Evolutionary conservation across 1,284 basidiomycete species (phyloP).

Genomic region (Leucoagaricus sp.): DNA sequence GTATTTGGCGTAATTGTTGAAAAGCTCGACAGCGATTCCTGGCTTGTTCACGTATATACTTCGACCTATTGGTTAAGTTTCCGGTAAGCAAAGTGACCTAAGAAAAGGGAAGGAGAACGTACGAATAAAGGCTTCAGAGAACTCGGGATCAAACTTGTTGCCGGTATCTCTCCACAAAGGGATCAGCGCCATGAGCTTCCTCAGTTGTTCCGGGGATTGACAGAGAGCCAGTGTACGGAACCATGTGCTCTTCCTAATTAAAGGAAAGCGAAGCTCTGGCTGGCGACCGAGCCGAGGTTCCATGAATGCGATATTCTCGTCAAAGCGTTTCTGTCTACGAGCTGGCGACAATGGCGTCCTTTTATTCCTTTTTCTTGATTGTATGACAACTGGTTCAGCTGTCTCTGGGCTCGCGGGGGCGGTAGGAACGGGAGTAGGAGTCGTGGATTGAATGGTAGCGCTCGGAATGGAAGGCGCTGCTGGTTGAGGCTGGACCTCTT

Average conservation of each 20-base stretch:
- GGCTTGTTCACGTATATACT: conserved; percentile 58
- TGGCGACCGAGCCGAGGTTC: conserved; percentile 32
- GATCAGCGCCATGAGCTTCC: conserved; percentile 44
- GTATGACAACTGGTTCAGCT: neutral
- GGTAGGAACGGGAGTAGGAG: neutral
- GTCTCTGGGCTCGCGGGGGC: neutral
- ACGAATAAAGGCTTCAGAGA: conserved; percentile 53
- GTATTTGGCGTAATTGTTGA: conserved; percentile 62
- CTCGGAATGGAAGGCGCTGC: no score
- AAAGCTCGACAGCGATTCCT: conserved; percentile 57
- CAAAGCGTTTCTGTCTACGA: conserved; percentile 25
- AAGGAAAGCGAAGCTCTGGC: conserved; percentile 28
- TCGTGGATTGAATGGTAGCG: neutral
- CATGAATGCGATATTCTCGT: conserved; percentile 27
- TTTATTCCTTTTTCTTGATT: neutral
- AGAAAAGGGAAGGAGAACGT: conserved; percentile 28
- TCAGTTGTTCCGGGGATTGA: conserved; percentile 47
- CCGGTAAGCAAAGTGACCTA: neutral
- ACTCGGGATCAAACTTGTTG: conserved; percentile 38
- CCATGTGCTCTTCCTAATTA: conserved; percentile 42
- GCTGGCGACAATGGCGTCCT: conserved; percentile 23
- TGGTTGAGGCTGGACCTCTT: no score
- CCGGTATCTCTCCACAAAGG: conserved; percentile 53
- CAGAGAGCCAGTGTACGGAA: conserved; percentile 53
- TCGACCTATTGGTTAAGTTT: conserved; percentile 44